These are phyloP conservation scores for Monilinia polystroma DNA, from an alignment of 2,329 filamentous ascomycete species.

Conservation along the genomic window DNA sequence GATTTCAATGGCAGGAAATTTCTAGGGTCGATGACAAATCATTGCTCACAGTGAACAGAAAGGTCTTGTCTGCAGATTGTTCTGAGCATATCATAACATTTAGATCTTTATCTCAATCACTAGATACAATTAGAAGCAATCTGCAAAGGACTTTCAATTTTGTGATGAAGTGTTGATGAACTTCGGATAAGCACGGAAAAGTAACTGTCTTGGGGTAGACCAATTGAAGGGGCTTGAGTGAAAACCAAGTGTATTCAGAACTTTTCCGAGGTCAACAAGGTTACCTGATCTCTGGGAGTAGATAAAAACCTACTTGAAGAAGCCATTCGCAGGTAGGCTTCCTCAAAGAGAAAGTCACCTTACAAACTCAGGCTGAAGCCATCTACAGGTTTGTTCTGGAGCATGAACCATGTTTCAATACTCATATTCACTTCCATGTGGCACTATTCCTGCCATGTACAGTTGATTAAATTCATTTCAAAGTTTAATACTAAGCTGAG, in stretches of 20 bases:
- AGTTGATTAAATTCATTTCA: background rate
- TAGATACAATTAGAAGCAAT: no score
- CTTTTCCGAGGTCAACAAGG: fast-evolving
- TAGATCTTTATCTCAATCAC: background rate
- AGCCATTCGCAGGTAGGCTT: background rate
- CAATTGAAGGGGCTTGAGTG: background rate
- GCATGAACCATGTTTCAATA: background rate
- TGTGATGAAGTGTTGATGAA: slow-evolving; percentile 1
- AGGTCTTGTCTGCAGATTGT: background rate
- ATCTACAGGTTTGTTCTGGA: background rate
- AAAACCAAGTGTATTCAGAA: background rate
- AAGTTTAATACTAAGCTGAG: background rate
- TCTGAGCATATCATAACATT: background rate
- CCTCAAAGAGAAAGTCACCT: background rate
- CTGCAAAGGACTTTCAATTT: background rate
- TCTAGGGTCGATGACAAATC: background rate
- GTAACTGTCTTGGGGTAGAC: background rate
- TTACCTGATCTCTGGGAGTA: no score
- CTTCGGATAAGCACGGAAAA: background rate
- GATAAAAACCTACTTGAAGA: background rate
- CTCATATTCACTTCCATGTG: background rate
- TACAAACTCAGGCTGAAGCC: background rate
- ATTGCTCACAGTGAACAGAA: background rate
- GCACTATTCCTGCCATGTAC: background rate
- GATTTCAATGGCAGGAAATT: background rate